These are phyloP conservation scores for Euphorbia lathyris DNA, from an alignment of 345 rosid species.

Conservation along the genomic window DNA sequence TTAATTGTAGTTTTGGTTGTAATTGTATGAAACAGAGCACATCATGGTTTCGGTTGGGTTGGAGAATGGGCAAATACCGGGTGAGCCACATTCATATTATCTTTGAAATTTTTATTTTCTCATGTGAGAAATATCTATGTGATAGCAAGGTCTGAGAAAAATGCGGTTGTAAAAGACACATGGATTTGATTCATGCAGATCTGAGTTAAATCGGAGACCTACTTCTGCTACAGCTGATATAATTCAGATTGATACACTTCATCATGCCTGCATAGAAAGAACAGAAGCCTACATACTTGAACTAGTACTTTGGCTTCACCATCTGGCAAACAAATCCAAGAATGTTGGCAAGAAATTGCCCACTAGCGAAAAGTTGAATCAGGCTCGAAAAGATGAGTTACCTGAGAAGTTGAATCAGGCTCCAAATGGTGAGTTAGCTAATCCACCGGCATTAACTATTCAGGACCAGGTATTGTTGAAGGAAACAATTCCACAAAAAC, in stretches of 20 bases:
- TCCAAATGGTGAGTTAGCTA: constrained; percentile 18
- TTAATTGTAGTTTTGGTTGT: background rate
- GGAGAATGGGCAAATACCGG: constrained; percentile 36
- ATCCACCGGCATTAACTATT: constrained; percentile 20
- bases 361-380: constrained; percentile 17
- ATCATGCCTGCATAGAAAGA: constrained; percentile 79
- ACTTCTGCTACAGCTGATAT: constrained; percentile 42
- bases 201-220: constrained; percentile 52
- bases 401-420: constrained; percentile 18
- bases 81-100: constrained; percentile 13
- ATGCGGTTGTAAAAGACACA: background rate
- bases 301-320: constrained; percentile 77
- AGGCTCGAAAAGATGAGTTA: constrained; percentile 23
- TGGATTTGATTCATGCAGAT: constrained; percentile 36
- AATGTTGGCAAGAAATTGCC: constrained; percentile 19
- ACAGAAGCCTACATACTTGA: constrained; percentile 80
- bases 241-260: constrained; percentile 72
- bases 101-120: background rate
- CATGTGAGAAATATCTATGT: background rate
- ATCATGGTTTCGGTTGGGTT: constrained; percentile 39
- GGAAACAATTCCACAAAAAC: constrained; percentile 27
- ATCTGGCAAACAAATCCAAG: constrained; percentile 55
- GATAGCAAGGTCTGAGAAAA: background rate
- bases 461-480: constrained; percentile 44
- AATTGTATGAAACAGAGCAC: constrained; percentile 19